Evolutionary conservation across 2,329 filamentous ascomycete genomes (phyloP), one percentile per base, ranked within the genome.

Genomic region (Coccinonectria pachysandricola): DNA sequence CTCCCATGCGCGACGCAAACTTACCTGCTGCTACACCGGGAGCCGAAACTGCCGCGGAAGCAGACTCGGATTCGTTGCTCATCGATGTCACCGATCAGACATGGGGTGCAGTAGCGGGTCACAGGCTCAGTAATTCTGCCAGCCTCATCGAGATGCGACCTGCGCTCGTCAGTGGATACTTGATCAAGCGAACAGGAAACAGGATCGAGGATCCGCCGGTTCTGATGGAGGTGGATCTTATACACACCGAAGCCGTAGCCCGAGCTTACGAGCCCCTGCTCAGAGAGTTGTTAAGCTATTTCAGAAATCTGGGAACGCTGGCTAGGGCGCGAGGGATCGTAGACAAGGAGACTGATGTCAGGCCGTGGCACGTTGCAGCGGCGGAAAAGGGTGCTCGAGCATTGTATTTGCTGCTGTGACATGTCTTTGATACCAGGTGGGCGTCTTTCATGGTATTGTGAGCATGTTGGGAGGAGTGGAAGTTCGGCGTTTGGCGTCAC

Each of bases 311-410:
- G 35, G 76, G 75, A 0, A 71, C 80, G 11, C 48, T 91, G 40
- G 80, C 79, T 2, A 66, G 74, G 36, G 69, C 75, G 12, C 70
- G 78, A 34, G 79, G 74, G 1, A 59, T 77, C 43, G 59, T 75
- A 45, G 66, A 73, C 43, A 53, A 64, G 34, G 60, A 73, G 28
- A 64, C 57, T 24, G 73, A 76, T 45, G 64, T 75, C n/a, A 59
- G 80, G 42, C 83, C 83, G 11, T 84, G 82, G 79, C 83, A 88
- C 60, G 60, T 88, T 33, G 77, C 74, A 8, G 77, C 71, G 11
- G 80, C 75, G 3, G 68, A 79, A 52, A 79, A 78, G 54, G 79
- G 71, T 3, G 74, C 75, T 4, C 62, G 71, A 48, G 76, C 68
- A 12, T 52, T 88, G 46, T 73, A 75, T 50, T 59, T 71, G 44